These are phyloP conservation scores for Microcyclosporella mali DNA, from an alignment of 2,329 filamentous ascomycete species.

Conservation along the genomic window DNA sequence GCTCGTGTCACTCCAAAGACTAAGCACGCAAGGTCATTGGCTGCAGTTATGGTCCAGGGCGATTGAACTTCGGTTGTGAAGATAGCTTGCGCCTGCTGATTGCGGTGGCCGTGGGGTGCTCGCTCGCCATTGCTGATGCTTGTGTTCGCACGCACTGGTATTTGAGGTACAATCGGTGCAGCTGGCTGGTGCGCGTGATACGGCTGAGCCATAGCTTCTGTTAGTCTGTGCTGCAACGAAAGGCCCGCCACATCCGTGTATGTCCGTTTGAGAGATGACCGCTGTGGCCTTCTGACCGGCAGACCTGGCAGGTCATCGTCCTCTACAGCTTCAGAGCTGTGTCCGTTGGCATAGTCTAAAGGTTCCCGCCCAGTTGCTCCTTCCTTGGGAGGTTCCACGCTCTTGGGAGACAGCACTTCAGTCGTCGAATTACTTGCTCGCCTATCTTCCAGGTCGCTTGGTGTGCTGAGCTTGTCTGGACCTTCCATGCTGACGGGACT, in stretches of 20 bases:
- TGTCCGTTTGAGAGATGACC: constrained; percentile 63
- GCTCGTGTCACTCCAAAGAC: constrained; percentile 99
- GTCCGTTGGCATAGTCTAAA: background rate
- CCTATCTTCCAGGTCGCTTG: background rate
- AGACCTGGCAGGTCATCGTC: constrained; percentile 20
- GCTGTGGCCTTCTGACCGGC: constrained; percentile 40
- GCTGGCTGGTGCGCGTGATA: constrained; percentile 56
- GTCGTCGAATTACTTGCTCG: no score
- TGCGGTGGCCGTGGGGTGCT: constrained; percentile 73
- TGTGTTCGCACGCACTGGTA: constrained; percentile 30
- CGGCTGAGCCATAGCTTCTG: constrained; percentile 79
- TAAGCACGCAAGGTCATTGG: constrained; percentile 91
- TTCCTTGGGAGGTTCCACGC: constrained; percentile 2
- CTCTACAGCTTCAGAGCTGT: constrained; percentile 9
- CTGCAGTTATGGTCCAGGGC: constrained; percentile 92
- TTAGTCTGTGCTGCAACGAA: constrained; percentile 71
- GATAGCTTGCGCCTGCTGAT: constrained; percentile 91
- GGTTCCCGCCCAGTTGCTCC: background rate
- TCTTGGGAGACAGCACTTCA: no score
- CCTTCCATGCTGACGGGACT: constrained; percentile 37
- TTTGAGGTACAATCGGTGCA: constrained; percentile 33
- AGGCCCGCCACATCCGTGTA: constrained; percentile 75
- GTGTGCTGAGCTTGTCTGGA: constrained; percentile 1
- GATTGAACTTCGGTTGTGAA: constrained; percentile 89
- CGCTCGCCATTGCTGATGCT: constrained; percentile 34